Evolutionary conservation across 2,329 filamentous ascomycete species (phyloP), one percentile per base, ranked within the genome.

Genomic region (Aspergillus phoenicis): DNA sequence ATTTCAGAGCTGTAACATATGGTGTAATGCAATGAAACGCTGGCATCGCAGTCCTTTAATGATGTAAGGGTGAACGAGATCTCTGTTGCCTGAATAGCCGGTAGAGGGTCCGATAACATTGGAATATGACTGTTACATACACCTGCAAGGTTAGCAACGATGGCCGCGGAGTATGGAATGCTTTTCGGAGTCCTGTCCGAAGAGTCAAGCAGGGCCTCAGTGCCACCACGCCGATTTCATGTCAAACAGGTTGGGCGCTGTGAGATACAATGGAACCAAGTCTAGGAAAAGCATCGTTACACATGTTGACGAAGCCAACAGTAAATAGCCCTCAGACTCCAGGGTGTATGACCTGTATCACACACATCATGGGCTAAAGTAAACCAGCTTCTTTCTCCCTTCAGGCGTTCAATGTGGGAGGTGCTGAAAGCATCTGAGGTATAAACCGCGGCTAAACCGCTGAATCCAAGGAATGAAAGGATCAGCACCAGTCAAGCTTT

Each of bases 401-500:
- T 10, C 41, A 6, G 41, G 41, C 2, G 41, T 11, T 45, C 41
- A 20, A 13, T 13, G 33, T 11, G 7, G 41, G 28, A 30, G 28
- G 28, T 30, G 41, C 41, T 45, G 41, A 7, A 45, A 51, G 26
- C 47, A 30, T 30, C 26, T n/a, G 47, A 51, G 28, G 26, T 28
- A 51, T 20, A 28, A 28, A 3, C 26, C 17, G n/a, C 26, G 47
- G 45, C 26, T n/a, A 17, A 49, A 28, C 47, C 15, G 47, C n/a
- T 20, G 24, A 56, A 47, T 56, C 13, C 53, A 56, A 41, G 47
- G 43, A 33, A 52, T 36, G 52, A 13, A 39, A 58, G 30, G 59
- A 61, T 61, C 59, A 58, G 56, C 59, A 38, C 26, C 24, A 39
- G 36, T 53, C 53, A 62, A 60, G 61, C 61, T 60, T 62, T 60